These are phyloP conservation scores for Yarrowia bubula DNA, from an alignment of 805 yeast genomes.

Conservation along the genomic window DNA sequence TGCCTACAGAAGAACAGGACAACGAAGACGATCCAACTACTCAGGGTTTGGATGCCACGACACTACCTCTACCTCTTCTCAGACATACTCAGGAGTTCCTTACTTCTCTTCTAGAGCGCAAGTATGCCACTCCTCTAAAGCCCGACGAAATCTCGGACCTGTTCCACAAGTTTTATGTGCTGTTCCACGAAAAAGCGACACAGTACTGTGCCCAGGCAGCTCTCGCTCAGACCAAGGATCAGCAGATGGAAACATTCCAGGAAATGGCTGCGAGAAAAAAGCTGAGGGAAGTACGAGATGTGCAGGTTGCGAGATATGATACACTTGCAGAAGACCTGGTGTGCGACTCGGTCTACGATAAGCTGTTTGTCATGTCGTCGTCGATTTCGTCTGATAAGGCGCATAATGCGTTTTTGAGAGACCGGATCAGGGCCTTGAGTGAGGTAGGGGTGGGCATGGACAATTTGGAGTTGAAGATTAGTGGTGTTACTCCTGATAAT, in stretches of 20 bases:
- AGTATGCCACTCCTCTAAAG: conserved; percentile 40
- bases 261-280: conserved; percentile 39
- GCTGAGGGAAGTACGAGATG: conserved; percentile 35
- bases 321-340: conserved; percentile 42
- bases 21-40: not conserved
- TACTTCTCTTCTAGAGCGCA: conserved; percentile 41
- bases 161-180: conserved; percentile 43
- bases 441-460: conserved; percentile 35
- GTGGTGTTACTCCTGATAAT: conserved; percentile 29
- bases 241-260: conserved; percentile 36
- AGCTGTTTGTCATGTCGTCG: conserved; percentile 39
- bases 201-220: conserved; percentile 28
- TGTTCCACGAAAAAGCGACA: conserved; percentile 36
- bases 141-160: conserved; percentile 42
- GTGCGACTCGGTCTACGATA: conserved; percentile 40
- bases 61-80: conserved; percentile 31
- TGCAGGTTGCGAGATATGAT: conserved; percentile 32
- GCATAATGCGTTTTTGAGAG: conserved; percentile 33
- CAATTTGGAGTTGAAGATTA: conserved; percentile 37
- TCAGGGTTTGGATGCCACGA: not conserved
- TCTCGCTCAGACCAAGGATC: conserved; percentile 29
- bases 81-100: conserved; percentile 34
- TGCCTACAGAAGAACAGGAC: not conserved
- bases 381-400: conserved; percentile 36
- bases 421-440: conserved; percentile 36